A percentile compares a stretch with the other conserved stretches of the same genome.
phyloP scores from a whole-genome alignment of 2,329 filamentous ascomycete species.

The Beauveria brongniartii region DNA sequence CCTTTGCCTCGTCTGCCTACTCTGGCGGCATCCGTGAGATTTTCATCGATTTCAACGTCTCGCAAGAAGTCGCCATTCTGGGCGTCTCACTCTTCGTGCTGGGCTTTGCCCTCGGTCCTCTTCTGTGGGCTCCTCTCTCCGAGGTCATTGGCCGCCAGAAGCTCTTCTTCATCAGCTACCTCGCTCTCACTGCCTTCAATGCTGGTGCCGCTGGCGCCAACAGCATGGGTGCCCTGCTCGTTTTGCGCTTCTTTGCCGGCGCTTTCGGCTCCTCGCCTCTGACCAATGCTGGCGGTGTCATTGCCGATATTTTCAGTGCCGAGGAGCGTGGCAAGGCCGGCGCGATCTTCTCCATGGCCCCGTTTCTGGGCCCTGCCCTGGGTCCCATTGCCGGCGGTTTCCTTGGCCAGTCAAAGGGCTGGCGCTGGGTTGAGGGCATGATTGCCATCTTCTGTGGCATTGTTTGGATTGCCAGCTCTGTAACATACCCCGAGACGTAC shows the following conservation, averaged over 20 bases:
- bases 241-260: conserved; percentile 63
- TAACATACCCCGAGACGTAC: conserved; percentile 53
- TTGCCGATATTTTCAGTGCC: conserved; percentile 54
- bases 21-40: conserved; percentile 49
- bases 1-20: conserved; percentile 63
- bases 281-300: conserved; percentile 54
- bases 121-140: conserved; percentile 58
- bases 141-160: conserved; percentile 55
- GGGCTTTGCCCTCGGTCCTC: conserved; percentile 52
- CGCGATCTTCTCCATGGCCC: conserved; percentile 52
- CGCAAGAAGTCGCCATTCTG: conserved; percentile 45
- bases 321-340: conserved; percentile 49
- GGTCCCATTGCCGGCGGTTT: conserved; percentile 57
- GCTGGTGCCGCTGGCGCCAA: conserved; percentile 48
- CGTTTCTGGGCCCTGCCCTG: conserved; percentile 54
- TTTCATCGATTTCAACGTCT: conserved; percentile 44
- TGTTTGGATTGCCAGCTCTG: conserved; percentile 44
- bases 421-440: conserved; percentile 58
- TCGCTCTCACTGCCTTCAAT: conserved; percentile 52
- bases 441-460: conserved; percentile 53
- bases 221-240: conserved; percentile 51
- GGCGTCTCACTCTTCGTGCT: conserved; percentile 58
- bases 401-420: conserved; percentile 49
- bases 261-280: conserved; percentile 54
- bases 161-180: conserved; percentile 52